Conservation (phyloP, 495 filamentous ascomycete genomes). For the Glarea lozoyensis region DNA sequence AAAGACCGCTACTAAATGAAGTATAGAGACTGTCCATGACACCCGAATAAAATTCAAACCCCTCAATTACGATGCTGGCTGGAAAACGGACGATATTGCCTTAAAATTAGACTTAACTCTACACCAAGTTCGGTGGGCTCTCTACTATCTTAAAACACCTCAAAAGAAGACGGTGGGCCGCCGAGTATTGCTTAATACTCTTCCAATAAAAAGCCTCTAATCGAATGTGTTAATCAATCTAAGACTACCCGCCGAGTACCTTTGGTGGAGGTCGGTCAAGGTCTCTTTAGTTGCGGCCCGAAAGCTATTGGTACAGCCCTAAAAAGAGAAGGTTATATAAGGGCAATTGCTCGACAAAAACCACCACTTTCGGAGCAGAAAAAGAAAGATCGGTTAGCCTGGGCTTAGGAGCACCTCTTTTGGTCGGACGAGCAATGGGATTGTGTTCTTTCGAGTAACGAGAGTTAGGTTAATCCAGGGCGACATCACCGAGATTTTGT, state of each 20-base stretch:
- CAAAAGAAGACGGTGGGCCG: constrained; percentile 8
- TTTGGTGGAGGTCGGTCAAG: constrained; percentile 18
- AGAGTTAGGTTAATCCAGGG: constrained; percentile 16
- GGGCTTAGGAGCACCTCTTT: constrained; percentile 8
- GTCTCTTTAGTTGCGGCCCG: constrained; percentile 12
- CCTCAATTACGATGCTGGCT: no score
- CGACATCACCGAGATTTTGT: constrained; percentile 9
- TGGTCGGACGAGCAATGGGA: constrained; percentile 20
- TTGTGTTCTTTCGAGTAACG: constrained; percentile 22
- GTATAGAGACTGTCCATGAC: constrained; percentile 2
- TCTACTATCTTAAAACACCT: neutral
- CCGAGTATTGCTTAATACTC: constrained; percentile 16
- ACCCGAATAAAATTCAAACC: no score
- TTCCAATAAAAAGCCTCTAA: constrained; percentile 17
- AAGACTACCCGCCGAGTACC: constrained; percentile 16
- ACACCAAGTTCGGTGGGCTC: neutral
- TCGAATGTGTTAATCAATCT: constrained; percentile 16
- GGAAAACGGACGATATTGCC: no score
- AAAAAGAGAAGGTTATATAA: constrained; percentile 22
- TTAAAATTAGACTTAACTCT: neutral
- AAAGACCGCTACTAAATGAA: no score
- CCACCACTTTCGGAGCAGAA: constrained; percentile 12
- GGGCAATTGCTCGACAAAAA: constrained; percentile 19
- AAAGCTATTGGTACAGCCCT: constrained; percentile 16
- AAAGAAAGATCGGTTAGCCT: constrained; percentile 7